Evolutionary conservation across 2,329 filamentous ascomycete genomes (phyloP).

Genomic region (Pseudopyricularia cyperi): DNA sequence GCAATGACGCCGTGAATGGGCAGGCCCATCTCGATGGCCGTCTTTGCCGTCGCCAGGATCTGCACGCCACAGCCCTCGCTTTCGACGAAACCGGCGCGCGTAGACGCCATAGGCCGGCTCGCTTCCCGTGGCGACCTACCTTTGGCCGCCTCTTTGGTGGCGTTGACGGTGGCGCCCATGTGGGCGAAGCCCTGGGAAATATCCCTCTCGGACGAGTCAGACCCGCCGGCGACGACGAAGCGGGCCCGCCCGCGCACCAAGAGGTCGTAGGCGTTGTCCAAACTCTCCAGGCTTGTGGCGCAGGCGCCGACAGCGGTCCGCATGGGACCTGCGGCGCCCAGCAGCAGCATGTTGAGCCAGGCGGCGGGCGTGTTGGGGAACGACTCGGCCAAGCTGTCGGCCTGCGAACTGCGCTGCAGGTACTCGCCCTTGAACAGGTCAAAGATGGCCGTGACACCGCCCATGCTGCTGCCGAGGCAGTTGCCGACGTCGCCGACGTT

Average conservation of each 20-base stretch:
- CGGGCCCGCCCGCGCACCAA: constrained; percentile 17
- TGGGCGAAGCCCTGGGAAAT: constrained; percentile 17
- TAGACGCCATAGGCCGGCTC: constrained; percentile 19
- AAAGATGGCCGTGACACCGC: constrained; percentile 12
- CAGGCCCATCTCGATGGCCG: constrained; percentile 21
- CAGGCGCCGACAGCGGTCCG: constrained; percentile 22
- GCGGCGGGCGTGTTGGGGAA: constrained; percentile 21
- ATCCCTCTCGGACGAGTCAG: constrained; percentile 19
- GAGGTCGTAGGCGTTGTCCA: constrained; percentile 20
- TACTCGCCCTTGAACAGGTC: constrained; percentile 17
- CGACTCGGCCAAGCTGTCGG: constrained; percentile 20
- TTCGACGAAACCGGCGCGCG: constrained; percentile 22
- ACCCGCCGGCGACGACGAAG: constrained; percentile 19
- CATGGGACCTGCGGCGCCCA: constrained; percentile 19
- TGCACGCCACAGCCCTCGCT: constrained; percentile 21
- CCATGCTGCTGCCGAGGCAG: constrained; percentile 18
- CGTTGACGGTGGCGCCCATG: constrained; percentile 22
- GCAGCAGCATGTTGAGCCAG: constrained; percentile 28
- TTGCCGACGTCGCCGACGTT: constrained; percentile 19
- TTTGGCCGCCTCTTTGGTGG: constrained; percentile 12
- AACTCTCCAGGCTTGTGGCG: constrained; percentile 21
- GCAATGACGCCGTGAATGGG: constrained; percentile 21
- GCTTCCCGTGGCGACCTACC: constrained; percentile 18
- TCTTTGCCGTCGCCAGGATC: constrained; percentile 16
- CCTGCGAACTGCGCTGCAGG: constrained; percentile 16